Base-by-base conservation (phyloP, 1,139 yeast species). In the Magnusiomyces sp. region DNA sequence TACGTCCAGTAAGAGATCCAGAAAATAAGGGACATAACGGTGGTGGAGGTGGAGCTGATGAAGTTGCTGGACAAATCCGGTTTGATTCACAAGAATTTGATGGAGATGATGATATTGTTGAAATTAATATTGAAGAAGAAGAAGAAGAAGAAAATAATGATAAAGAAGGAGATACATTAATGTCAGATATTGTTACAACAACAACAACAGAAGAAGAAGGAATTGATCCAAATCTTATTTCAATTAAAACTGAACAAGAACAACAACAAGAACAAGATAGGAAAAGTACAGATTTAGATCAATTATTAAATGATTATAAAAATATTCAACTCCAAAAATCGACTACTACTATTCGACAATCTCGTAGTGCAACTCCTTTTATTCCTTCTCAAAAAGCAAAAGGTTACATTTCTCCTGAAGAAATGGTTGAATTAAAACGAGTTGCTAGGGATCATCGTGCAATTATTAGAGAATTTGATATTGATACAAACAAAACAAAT, bases 381-480 rank as follows among this genome's bases (percentile, higher is more conserved):
- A 45, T 42, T 17, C 50, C 54, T 10, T 17, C 40, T 4, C 29
- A 43, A 4, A 46, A 50, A 16, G 40, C 43, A 5, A 38, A 43
- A n/a, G 31, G 40, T 5, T 56, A 55, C 45, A 50, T 58, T 33
- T 52, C 59, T 5, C 59, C 59, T 14, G 63, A 60, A 32, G 60
- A 59, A 43, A 48, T 55, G 17, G 48, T 49, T 7, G 63, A 62
- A 47, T 52, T 58, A 40, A 53, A 59, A 36, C 48, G 63, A 17
- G 59, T 61, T 17, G 55, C 56, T 6, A 50, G 52, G 19, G 67
- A 63, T 47, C 60, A 62, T 48, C 51, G 53, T 19, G 58, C 56
- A 23, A 60, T 63, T 41, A 57, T 62, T n/a, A 54, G 55, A 20
- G 66, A 63, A 46, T 61, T 63, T 46, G 50, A 52, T 2, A 44